These are phyloP conservation scores for Fusarium domesticum DNA, from an alignment of 2,329 filamentous ascomycete species.

Conservation along the genomic window DNA sequence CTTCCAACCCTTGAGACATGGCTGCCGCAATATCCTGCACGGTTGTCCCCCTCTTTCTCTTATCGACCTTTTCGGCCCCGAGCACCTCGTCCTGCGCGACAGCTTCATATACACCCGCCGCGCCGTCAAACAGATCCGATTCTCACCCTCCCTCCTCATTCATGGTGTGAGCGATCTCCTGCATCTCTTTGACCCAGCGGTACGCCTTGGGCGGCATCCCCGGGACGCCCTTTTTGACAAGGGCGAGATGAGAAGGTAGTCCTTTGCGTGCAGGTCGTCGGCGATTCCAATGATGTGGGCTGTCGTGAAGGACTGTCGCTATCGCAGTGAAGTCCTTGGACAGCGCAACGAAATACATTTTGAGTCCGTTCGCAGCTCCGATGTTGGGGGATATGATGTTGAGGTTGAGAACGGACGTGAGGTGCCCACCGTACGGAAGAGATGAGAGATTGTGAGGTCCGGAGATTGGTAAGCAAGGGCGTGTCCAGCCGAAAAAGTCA, in stretches of 20 bases:
- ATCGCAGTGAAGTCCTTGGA: slow-evolving; percentile 66
- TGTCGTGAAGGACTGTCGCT: slow-evolving; percentile 67
- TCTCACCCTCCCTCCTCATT: slow-evolving; percentile 61
- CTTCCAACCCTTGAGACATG: slow-evolving; percentile 46
- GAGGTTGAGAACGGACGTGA: slow-evolving; percentile 46
- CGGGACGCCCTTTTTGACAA: slow-evolving; percentile 50
- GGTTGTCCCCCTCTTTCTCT: slow-evolving; percentile 53
- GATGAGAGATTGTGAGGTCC: slow-evolving; percentile 43
- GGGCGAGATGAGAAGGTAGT: slow-evolving; percentile 45
- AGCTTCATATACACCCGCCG: slow-evolving; percentile 58
- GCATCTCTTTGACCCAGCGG: slow-evolving; percentile 75
- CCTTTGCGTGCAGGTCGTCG: slow-evolving; percentile 49
- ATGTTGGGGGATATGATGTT: slow-evolving; percentile 48
- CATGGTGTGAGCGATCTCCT: slow-evolving; percentile 68
- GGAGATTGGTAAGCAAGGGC: slow-evolving; percentile 47
- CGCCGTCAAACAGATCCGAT: slow-evolving; percentile 53
- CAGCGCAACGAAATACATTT: slow-evolving; percentile 63
- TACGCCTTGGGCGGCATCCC: slow-evolving; percentile 72
- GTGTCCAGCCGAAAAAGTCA: slow-evolving; percentile 34
- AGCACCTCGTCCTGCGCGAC: slow-evolving; percentile 62
- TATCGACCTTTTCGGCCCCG: slow-evolving; percentile 56
- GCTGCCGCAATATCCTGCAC: slow-evolving; percentile 54
- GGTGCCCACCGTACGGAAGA: slow-evolving; percentile 39
- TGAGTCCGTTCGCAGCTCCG: slow-evolving; percentile 57
- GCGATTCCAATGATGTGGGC: slow-evolving; percentile 63